phyloP scores from a whole-genome alignment of 768 basidiomycete species.

The Amanita fuliginea region DNA sequence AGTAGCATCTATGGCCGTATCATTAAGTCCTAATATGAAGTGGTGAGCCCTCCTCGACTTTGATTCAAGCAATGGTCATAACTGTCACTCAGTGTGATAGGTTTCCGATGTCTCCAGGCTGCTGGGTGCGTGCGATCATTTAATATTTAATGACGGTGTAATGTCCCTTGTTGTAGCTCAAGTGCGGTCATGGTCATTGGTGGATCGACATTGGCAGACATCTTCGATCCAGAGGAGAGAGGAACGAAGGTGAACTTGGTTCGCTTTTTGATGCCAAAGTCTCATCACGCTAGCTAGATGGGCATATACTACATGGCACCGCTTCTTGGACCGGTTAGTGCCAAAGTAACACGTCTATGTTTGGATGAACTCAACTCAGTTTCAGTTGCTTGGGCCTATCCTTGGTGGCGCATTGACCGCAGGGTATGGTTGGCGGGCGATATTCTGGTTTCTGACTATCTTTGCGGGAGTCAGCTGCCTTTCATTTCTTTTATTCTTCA shows the following conservation, averaged over 20 bases:
- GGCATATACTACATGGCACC: constrained; percentile 76
- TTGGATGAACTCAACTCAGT: constrained; percentile 14
- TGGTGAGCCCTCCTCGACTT: constrained; percentile 20
- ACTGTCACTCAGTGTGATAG: constrained; percentile 35
- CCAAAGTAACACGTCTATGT: background rate
- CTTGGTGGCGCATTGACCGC: constrained; percentile 60
- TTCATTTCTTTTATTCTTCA: constrained; percentile 50
- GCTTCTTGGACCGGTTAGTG: constrained; percentile 51
- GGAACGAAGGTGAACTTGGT: constrained; percentile 40
- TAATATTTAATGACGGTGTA: background rate
- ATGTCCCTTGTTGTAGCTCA: constrained; percentile 31
- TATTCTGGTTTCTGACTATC: constrained; percentile 74
- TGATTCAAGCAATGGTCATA: background rate
- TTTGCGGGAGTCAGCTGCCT: constrained; percentile 43
- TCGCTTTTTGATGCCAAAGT: constrained; percentile 8
- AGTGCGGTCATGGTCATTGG: constrained; percentile 64
- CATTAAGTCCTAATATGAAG: constrained; percentile 40
- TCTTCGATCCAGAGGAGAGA: constrained; percentile 56
- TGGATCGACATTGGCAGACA: constrained; percentile 69
- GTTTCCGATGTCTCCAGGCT: constrained; percentile 60
- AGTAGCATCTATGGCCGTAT: constrained; percentile 45
- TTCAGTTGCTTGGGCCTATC: constrained; percentile 52
- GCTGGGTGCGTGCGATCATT: constrained; percentile 19
- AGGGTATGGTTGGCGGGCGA: constrained; percentile 65
- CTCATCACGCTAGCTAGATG: constrained; percentile 29